These are phyloP conservation scores for Ganoderma boninense DNA, from an alignment of 1,284 basidiomycete species.

Conservation along the genomic window DNA sequence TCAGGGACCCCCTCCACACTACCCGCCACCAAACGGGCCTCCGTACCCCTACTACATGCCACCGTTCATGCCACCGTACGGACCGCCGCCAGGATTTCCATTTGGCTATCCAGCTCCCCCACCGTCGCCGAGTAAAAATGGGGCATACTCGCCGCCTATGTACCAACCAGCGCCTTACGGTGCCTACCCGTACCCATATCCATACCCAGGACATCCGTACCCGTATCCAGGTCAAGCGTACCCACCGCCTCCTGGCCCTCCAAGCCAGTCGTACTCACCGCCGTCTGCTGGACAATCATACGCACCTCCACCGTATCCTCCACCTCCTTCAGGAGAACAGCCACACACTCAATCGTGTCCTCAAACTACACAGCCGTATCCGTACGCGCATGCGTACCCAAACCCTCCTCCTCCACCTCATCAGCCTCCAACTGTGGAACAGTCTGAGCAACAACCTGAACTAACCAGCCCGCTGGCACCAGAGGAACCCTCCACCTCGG, in stretches of 20 bases:
- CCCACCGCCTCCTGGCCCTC: constrained; percentile 22
- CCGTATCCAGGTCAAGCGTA: constrained; percentile 25
- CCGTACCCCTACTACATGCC: constrained; percentile 48
- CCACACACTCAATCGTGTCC: constrained; percentile 13
- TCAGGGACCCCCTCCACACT: constrained; percentile 11
- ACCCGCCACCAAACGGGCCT: constrained; percentile 25
- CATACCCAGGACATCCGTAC: constrained; percentile 32
- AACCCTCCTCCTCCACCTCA: constrained; percentile 11
- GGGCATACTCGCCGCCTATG: constrained; percentile 27
- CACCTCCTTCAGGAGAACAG: constrained; percentile 16
- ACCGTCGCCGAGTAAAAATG: constrained; percentile 9
- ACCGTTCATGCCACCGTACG: constrained; percentile 42
- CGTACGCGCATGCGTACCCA: constrained; percentile 14
- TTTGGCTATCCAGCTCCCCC: constrained; percentile 32
- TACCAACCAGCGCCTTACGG: constrained; percentile 33
- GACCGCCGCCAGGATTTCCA: constrained; percentile 24
- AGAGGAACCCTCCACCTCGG: background rate
- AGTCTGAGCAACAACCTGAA: background rate
- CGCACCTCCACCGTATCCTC: constrained; percentile 14
- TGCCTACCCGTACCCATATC: constrained; percentile 34
- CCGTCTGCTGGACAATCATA: constrained; percentile 22
- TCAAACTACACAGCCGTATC: constrained; percentile 11
- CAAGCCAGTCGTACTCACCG: constrained; percentile 23
- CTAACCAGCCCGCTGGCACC: background rate
- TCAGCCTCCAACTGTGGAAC: constrained; percentile 5